Percentiles rank a stretch among this genome's conserved stretches.
Evolutionary conservation across 192 early-diverging fungal species (phyloP).

Genomic region (Anaeromyces robustus): DNA sequence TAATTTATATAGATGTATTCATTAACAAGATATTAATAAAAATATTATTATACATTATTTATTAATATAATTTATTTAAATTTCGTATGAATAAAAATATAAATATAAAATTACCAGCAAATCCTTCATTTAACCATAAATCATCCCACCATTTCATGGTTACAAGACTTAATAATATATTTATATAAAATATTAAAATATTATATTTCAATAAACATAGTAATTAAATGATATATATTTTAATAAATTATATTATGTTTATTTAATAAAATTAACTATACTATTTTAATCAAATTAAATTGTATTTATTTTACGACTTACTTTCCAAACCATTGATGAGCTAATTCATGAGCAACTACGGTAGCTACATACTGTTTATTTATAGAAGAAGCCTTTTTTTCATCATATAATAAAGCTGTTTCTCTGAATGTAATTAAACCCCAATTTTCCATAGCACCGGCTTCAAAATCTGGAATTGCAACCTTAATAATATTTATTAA

Average conservation of each 20-base stretch:
- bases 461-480: slow-evolving; percentile 85
- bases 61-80: no score
- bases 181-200: no score
- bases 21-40: no score
- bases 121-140: slow-evolving; percentile 95
- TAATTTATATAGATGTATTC: no score
- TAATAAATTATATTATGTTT: no score
- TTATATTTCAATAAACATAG: no score
- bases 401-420: slow-evolving; percentile 67
- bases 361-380: slow-evolving; percentile 77
- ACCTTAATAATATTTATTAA: slow-evolving; percentile 60
- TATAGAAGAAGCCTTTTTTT: slow-evolving; percentile 49
- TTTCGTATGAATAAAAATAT: no score
- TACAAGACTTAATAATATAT: slow-evolving; percentile 75
- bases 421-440: slow-evolving; percentile 85
- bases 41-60: no score
- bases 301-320: neutral
- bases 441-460: slow-evolving; percentile 63
- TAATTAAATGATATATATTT: no score
- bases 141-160: slow-evolving; percentile 94
- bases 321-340: slow-evolving; percentile 33
- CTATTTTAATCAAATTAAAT: no score
- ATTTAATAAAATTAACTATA: no score
- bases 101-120: slow-evolving; percentile 44
- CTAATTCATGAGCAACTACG: slow-evolving; percentile 79